These are phyloP conservation scores for Trichoderma polysporum DNA, from an alignment of 2,329 filamentous ascomycete genomes.

Conservation along the genomic window DNA sequence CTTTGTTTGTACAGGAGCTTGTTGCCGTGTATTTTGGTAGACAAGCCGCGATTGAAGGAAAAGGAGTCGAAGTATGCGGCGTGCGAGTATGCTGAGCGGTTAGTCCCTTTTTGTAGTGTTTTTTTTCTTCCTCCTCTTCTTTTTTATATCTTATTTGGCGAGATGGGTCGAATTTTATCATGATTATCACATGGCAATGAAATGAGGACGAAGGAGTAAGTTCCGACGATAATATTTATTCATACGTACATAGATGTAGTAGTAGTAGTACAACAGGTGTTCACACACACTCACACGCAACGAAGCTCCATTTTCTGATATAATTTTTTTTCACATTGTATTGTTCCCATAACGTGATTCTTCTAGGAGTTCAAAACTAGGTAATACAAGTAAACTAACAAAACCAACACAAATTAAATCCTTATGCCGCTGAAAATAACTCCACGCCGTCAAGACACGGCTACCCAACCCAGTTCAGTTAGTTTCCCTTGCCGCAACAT, in stretches of 20 bases:
- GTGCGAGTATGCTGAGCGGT: slow-evolving; percentile 60
- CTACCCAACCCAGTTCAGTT: background rate
- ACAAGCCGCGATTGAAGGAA: slow-evolving; percentile 62
- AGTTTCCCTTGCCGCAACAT: background rate
- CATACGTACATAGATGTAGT: slow-evolving; percentile 10
- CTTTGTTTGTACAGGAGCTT: slow-evolving; percentile 65
- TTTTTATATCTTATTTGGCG: background rate
- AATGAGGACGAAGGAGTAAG: background rate
- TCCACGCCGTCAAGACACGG: slow-evolving; percentile 14
- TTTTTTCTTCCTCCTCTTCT: background rate
- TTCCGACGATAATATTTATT: background rate
- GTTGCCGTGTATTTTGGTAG: slow-evolving; percentile 65
- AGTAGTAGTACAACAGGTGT: slow-evolving; percentile 1
- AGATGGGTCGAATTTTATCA: background rate
- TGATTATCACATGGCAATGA: background rate
- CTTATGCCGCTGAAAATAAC: slow-evolving; percentile 22
- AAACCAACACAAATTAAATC: slow-evolving; percentile 21
- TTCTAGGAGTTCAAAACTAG: slow-evolving; percentile 7
- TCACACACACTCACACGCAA: slow-evolving; percentile 1
- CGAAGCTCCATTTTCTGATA: background rate
- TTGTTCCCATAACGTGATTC: background rate
- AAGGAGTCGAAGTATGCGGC: slow-evolving; percentile 73
- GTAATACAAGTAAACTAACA: slow-evolving; percentile 11
- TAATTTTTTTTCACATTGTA: background rate
- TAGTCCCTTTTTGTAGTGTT: background rate